phyloP scores from a whole-genome alignment of 1,284 basidiomycete genomes.

The Fomitopsis schrenkii region DNA sequence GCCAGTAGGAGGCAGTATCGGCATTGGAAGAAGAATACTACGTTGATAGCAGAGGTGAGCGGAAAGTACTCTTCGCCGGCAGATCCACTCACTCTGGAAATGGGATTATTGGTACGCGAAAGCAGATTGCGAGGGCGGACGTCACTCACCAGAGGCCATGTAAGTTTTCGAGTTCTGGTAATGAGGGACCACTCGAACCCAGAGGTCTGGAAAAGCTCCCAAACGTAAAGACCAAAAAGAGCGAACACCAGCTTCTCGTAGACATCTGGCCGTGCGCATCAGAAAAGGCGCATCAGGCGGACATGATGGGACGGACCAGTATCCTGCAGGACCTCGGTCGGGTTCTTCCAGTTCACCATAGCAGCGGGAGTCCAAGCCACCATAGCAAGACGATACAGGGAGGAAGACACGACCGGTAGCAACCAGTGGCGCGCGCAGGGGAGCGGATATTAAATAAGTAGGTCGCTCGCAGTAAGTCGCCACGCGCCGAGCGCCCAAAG shows the following conservation, averaged over 20 bases:
- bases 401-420: not conserved
- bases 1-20: slow-evolving; percentile 65
- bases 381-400: not conserved
- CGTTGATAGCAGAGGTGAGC: not conserved
- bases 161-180: slow-evolving; percentile 48
- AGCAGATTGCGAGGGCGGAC: not conserved
- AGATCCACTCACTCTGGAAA: slow-evolving; percentile 20
- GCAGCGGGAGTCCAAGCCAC: slow-evolving; percentile 7
- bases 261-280: slow-evolving; percentile 34
- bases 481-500: not conserved
- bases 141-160: slow-evolving; percentile 57
- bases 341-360: slow-evolving; percentile 59
- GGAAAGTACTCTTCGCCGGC: not conserved
- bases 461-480: not conserved
- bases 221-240: slow-evolving; percentile 60
- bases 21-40: slow-evolving; percentile 66
- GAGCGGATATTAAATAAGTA: not conserved
- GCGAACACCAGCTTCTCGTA: slow-evolving; percentile 56
- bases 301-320: slow-evolving; percentile 32
- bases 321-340: slow-evolving; percentile 43
- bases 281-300: not conserved
- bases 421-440: not conserved
- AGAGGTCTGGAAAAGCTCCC: slow-evolving; percentile 61
- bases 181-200: slow-evolving; percentile 65
- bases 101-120: not conserved